These are phyloP conservation scores for Calocybe cyanea DNA, from an alignment of 768 basidiomycete genomes.

Conservation along the genomic window DNA sequence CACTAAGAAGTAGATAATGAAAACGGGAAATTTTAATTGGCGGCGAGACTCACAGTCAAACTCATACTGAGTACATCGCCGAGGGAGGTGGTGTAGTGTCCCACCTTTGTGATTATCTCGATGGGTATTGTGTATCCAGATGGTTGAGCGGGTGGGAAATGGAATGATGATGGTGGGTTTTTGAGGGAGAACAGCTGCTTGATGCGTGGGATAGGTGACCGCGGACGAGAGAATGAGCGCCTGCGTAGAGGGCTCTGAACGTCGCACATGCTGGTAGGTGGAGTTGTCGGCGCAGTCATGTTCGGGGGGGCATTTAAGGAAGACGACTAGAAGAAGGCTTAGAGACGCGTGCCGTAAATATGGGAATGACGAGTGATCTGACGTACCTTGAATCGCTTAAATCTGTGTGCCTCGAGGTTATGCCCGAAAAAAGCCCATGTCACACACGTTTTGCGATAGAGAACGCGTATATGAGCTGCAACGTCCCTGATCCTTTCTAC, in stretches of 20 bases:
- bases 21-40: not conserved
- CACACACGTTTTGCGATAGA: slow-evolving; percentile 3
- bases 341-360: slow-evolving; percentile 10
- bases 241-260: slow-evolving; percentile 10
- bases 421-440: slow-evolving; percentile 1
- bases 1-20: slow-evolving; percentile 19
- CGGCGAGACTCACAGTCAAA: slow-evolving; percentile 19
- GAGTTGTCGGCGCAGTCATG: not conserved
- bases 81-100: slow-evolving; percentile 18
- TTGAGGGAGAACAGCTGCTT: slow-evolving; percentile 17
- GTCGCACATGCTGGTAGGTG: slow-evolving; percentile 4
- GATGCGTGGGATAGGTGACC: slow-evolving; percentile 19
- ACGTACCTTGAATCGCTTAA: not conserved
- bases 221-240: slow-evolving; percentile 10
- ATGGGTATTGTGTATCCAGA: slow-evolving; percentile 15
- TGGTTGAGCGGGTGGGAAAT: not conserved
- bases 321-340: slow-evolving; percentile 3
- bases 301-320: slow-evolving; percentile 7
- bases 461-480: not conserved
- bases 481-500: too few relatives aligned
- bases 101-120: slow-evolving; percentile 24
- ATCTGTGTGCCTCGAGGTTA: slow-evolving; percentile 11
- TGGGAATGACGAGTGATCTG: slow-evolving; percentile 11
- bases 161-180: not conserved
- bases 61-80: slow-evolving; percentile 27